Evolutionary conservation across 1,139 yeast species (phyloP).

Genomic region (Zygoascus hellenicus): DNA sequence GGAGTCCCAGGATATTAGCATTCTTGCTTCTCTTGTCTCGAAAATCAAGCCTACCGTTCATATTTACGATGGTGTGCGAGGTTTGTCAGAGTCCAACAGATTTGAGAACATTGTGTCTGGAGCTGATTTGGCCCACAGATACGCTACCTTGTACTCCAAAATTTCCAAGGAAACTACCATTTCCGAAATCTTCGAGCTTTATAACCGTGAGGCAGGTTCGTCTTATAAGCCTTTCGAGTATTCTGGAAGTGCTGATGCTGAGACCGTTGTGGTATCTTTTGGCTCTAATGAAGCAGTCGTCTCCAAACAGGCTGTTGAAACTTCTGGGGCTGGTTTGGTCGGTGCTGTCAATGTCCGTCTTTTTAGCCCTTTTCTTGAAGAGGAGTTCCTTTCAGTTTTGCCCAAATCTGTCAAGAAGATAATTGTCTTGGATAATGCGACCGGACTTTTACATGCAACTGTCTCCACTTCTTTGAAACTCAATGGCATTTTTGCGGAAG

Average conservation of each 20-base stretch:
- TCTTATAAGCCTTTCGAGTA: conserved; percentile 66
- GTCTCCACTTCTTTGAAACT: conserved; percentile 63
- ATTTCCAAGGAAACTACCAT: neutral
- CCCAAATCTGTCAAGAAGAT: conserved; percentile 56
- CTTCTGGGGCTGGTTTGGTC: conserved; percentile 35
- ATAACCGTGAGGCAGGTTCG: conserved; percentile 53
- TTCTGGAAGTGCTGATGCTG: conserved; percentile 54
- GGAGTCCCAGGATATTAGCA: conserved; percentile 55
- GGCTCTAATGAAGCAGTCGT: conserved; percentile 65
- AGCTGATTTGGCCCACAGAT: conserved; percentile 41
- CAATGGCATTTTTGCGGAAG: conserved; percentile 10
- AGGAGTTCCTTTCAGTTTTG: conserved; percentile 51
- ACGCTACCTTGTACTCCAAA: conserved; percentile 24
- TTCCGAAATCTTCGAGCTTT: conserved; percentile 18
- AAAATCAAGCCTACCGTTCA: conserved; percentile 57
- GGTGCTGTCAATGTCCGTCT: conserved; percentile 73
- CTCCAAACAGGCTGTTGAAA: conserved; percentile 42
- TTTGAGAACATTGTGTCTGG: conserved; percentile 44
- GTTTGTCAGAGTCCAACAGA: conserved; percentile 51
- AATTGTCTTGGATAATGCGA: conserved; percentile 57
- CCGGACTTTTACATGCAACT: conserved; percentile 57
- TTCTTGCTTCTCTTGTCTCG: conserved; percentile 63
- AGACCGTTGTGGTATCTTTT: conserved; percentile 67
- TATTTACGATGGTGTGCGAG: conserved; percentile 75
- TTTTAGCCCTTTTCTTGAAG: conserved; percentile 55